Percentiles rank a stretch among this genome's conserved stretches.
phyloP scores from a whole-genome alignment of 2,329 filamentous ascomycete genomes.

The Apiospora marii region DNA sequence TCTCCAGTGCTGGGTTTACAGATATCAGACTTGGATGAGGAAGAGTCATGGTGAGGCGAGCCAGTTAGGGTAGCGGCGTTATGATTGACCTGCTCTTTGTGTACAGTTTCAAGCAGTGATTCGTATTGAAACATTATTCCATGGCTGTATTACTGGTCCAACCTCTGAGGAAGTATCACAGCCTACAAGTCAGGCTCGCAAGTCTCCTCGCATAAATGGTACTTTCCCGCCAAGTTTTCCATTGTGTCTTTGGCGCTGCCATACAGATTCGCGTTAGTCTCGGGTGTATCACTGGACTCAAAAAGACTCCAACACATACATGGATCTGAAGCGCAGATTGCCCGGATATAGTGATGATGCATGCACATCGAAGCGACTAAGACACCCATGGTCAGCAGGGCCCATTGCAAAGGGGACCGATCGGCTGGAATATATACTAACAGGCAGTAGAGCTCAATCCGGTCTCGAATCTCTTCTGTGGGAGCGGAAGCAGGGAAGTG shows the following conservation, averaged over 20 bases:
- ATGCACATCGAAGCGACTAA: constrained; percentile 14
- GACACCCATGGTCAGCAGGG: background rate
- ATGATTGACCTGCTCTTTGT: too few relatives aligned
- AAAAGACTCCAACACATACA: background rate
- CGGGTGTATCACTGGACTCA: fast-evolving
- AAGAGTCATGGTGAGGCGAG: too few relatives aligned
- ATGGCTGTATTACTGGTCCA: too few relatives aligned
- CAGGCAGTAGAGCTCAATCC: constrained; percentile 33
- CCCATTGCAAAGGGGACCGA: too few relatives aligned
- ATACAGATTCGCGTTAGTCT: background rate
- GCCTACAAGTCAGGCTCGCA: too few relatives aligned
- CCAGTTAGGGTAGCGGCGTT: too few relatives aligned
- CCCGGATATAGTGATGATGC: background rate
- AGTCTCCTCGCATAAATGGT: background rate
- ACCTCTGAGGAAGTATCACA: too few relatives aligned
- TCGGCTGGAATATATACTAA: background rate
- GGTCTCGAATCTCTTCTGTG: constrained; percentile 32
- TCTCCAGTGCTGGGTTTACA: too few relatives aligned
- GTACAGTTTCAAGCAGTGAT: background rate
- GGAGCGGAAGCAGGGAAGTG: constrained; percentile 31
- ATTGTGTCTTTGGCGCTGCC: background rate
- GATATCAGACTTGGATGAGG: too few relatives aligned
- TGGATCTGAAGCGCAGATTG: background rate
- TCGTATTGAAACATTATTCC: too few relatives aligned
- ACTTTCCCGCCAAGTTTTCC: background rate